phyloP scores from a whole-genome alignment of 805 yeast species.

The Saturnispora saitoi region DNA sequence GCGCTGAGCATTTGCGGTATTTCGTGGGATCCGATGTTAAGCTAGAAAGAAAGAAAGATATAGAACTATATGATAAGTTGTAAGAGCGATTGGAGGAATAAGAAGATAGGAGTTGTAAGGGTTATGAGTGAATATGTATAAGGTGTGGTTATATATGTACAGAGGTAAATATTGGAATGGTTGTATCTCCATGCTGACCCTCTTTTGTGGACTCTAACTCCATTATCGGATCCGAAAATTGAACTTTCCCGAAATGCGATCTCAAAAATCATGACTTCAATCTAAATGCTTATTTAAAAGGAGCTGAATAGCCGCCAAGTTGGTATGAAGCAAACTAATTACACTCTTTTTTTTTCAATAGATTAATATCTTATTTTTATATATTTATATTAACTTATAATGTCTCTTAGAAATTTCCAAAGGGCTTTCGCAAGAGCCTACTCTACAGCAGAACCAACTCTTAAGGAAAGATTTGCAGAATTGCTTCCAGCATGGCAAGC shows the following conservation, averaged over 20 bases:
- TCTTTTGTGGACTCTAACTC: no score
- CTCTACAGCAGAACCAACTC: conserved; percentile 42
- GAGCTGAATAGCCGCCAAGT: neutral
- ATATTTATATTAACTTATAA: neutral
- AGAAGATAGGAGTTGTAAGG: no score
- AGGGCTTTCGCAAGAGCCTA: conserved; percentile 29
- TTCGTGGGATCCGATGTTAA: neutral
- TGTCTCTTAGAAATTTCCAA: conserved; percentile 26
- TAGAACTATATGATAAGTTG: no score
- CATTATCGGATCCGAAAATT: neutral
- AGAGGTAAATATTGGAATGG: no score
- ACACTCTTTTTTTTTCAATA: no score
- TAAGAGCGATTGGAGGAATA: no score
- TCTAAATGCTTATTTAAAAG: neutral
- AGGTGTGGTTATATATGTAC: no score
- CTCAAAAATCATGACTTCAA: neutral
- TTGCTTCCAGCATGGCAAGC: conserved; percentile 87
- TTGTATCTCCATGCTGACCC: no score
- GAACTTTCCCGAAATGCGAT: neutral
- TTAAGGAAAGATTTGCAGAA: conserved; percentile 92
- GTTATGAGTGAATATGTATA: no score
- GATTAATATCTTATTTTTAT: neutral
- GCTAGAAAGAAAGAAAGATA: no score
- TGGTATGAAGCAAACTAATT: no score
- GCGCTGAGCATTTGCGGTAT: neutral